A percentile compares a stretch with the other conserved stretches of the same genome.
Conservation (phyloP, 1,139 yeast genomes). For the Geotrichum restrictum region DNA sequence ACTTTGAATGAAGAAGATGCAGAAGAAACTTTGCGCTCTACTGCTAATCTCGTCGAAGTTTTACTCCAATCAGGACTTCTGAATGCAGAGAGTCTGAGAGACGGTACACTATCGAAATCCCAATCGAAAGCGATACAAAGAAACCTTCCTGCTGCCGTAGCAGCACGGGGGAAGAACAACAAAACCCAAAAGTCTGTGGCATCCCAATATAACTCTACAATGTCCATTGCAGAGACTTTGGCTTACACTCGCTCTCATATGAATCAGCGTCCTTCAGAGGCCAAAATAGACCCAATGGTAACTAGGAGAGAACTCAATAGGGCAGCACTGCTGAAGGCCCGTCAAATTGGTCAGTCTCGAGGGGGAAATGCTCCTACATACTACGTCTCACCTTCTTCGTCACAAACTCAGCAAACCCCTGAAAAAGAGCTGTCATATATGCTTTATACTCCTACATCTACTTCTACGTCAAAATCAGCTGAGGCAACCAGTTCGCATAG, state of each 20-base stretch:
- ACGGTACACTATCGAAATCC: neutral
- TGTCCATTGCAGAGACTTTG: constrained; percentile 63
- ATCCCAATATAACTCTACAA: constrained; percentile 35
- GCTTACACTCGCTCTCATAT: constrained; percentile 51
- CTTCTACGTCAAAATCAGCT: constrained; percentile 1
- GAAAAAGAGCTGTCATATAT: constrained; percentile 13
- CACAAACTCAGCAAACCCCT: neutral
- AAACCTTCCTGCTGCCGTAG: neutral
- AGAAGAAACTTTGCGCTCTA: constrained; percentile 12
- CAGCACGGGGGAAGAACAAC: constrained; percentile 1
- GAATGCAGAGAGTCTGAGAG: constrained; percentile 14
- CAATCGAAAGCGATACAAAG: constrained; percentile 1
- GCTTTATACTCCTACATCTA: constrained; percentile 5
- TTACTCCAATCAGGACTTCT: constrained; percentile 13
- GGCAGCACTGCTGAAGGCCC: constrained; percentile 14
- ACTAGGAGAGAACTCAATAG: constrained; percentile 22
- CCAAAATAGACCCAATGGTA: constrained; percentile 32
- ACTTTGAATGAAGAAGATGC: constrained; percentile 7
- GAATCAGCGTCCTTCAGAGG: constrained; percentile 25
- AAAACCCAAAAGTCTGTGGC: constrained; percentile 1
- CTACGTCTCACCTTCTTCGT: constrained; percentile 7
- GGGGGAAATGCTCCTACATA: constrained; percentile 23
- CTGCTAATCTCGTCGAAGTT: constrained; percentile 18
- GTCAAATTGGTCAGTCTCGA: constrained; percentile 24
- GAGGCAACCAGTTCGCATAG: neutral